Percentiles rank a stretch among this genome's conserved stretches.
These are phyloP conservation scores for Candida frijolesensis DNA, from an alignment of 1,139 yeast species.

Conservation along the genomic window DNA sequence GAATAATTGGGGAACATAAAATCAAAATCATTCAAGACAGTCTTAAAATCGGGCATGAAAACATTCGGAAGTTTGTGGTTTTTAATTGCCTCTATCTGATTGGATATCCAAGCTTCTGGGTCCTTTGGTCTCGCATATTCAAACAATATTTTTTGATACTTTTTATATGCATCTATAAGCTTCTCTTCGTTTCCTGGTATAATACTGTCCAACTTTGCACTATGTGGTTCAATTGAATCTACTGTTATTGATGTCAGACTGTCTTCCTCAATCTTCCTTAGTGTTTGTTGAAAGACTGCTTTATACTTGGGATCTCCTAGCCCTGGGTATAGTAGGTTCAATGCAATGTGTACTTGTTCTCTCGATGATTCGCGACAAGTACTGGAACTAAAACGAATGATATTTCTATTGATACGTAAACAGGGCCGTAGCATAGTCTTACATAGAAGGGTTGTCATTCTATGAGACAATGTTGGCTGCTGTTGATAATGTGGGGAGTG, in stretches of 20 bases:
- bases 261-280: not conserved
- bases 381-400: not conserved
- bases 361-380: not conserved
- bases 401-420: not conserved
- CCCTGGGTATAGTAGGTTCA: constrained; percentile 13
- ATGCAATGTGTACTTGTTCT: constrained; percentile 6
- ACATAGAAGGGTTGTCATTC: not conserved
- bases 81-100: not conserved
- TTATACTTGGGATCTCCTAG: constrained; percentile 5
- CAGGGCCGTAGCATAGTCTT: not conserved
- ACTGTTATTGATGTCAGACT: not conserved
- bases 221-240: not conserved
- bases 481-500: too few relatives aligned
- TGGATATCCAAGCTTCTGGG: not conserved
- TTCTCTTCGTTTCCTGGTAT: not conserved
- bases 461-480: too few relatives aligned
- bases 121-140: not conserved
- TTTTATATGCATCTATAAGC: not conserved
- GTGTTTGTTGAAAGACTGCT: not conserved
- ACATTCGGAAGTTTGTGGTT: not conserved
- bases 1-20: constrained; percentile 9
- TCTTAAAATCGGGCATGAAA: not conserved
- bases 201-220: not conserved
- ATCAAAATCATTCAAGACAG: constrained; percentile 9
- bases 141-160: constrained; percentile 1